Evolutionary conservation across 768 basidiomycete genomes (phyloP), one percentile per base, ranked within the genome.

Genomic region (Suillus plorans): DNA sequence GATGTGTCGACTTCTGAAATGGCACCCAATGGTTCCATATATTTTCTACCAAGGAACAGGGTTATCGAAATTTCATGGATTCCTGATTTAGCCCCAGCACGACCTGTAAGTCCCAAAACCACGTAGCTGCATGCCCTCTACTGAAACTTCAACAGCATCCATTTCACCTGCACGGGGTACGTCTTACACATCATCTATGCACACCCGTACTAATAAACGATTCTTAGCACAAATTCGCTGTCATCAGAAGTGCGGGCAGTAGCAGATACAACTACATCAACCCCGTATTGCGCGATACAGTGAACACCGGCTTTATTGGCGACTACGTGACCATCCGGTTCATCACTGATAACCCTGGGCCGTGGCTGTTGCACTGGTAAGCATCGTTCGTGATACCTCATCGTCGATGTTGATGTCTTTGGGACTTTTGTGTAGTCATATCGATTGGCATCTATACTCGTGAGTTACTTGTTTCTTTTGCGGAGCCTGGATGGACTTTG

Each of bases 11-110:
- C 83, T 1, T 70, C 74, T 13, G 71, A 74, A 18, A 70, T 85
- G 36, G 76, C 80, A 5, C 75, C 79, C 4, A 53, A 74, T 10
- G 82, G 81, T 6, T 76, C 78, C n/a, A 79, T 85, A 10, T 84
- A 82, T 63, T 68, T 72, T 8, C 69, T 87, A 20, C 82, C 81
- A 0, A 67, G 71, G 7, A 82, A 84, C 67, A 77, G 81, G 47
- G 76, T 81, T 47, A 77, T 86, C 65, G 84, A 86, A 62, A 61
- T 86, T 7, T 50, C 60, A 0, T 53, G 52, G 52, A 31, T 64
- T 68, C 41, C 68, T 66, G 28, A 31, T 53, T 18, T 18, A 31
- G 16, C 53, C 58, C 60, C 31, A 56, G 62, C 6, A 42, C 61
- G 4, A 53, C 69, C 34, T 71, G 69, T 10, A 63, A 53, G 52